Base-by-base conservation (phyloP, 192 early-diverging fungal genomes). In the Coemansia brasiliensis region DNA sequence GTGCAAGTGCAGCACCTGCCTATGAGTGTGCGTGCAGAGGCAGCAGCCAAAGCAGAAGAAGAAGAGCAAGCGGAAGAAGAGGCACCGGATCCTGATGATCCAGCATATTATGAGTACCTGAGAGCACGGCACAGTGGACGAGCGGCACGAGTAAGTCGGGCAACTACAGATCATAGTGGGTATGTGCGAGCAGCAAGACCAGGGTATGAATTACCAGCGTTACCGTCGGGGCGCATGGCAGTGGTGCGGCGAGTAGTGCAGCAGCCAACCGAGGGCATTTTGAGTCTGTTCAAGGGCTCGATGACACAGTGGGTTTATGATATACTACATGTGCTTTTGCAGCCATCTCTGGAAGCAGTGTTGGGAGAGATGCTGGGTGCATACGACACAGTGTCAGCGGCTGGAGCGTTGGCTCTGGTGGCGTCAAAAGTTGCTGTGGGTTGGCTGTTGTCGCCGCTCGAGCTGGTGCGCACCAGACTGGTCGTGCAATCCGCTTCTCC, bases 341-440 rank as follows among this genome's bases (percentile, higher is more conserved):
- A 95, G 60, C 94, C 95, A 15, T 84, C 87, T 9, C 63, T 96
- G 38, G 95, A 98, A 63, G 91, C 90, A 12, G 65, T 80, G 16
- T 60, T 98, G 41, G 96, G 98, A 73, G 96, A 98, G 61, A 76
- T 84, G 17, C 91, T 96, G 50, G 92, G 87, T 52, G 82, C 96
- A n/a, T 92, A 90, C 59, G 96, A 96, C 51, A 92, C 92, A 60
- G 69, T 59, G 16, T 5, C 83, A 79, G 69, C 86, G 83, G 66
- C 82, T 45, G 62, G 79, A 64, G 43, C 85, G 11, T 74, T 83
- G 10, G 96, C 96, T 1, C 61, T 88, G 42, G 83, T 95, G 1
- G 68, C 82, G 2, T 90, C 89, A 12, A 84, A 90, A 67, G 67
- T 90, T 1, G 61, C 91, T 18, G 86, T 90, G 5, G 94, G 94